phyloP scores from a whole-genome alignment of 352 stramenopile species.

The Phytophthora melonis region DNA sequence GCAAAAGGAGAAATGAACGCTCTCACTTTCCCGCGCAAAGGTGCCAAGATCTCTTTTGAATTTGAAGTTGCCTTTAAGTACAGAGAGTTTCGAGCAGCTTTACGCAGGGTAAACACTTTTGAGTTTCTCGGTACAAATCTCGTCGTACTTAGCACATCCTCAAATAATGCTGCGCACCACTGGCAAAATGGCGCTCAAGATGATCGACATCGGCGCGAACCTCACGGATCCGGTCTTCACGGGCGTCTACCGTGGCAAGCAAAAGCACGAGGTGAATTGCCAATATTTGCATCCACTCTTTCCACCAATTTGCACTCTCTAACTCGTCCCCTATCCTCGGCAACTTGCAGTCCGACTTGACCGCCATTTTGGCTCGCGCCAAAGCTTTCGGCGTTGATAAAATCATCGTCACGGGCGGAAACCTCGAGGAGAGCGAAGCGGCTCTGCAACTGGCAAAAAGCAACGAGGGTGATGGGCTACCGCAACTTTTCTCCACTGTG shows the following conservation, averaged over 20 bases:
- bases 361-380: conserved; percentile 88
- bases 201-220: conserved; percentile 97
- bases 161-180: conserved; percentile 28
- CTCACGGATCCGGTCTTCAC: conserved; percentile 93
- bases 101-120: conserved; percentile 20
- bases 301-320: conserved; percentile 2
- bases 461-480: conserved; percentile 25
- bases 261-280: conserved; percentile 79
- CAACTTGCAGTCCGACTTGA: conserved; percentile 78
- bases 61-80: conserved; percentile 35
- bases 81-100: conserved; percentile 18
- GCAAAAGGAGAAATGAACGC: conserved; percentile 29
- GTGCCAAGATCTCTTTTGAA: conserved; percentile 14
- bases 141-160: conserved; percentile 26
- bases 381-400: conserved; percentile 86
- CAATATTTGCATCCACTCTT: neutral
- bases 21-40: conserved; percentile 28
- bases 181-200: conserved; percentile 34
- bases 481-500: conserved; percentile 68
- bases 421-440: conserved; percentile 50
- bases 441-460: conserved; percentile 47
- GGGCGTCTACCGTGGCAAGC: conserved; percentile 91
- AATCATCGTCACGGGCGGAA: conserved; percentile 93
- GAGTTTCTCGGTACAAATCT: neutral
- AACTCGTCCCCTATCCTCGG: conserved; percentile 2